Evolutionary conservation across 495 filamentous ascomycete genomes (phyloP), one percentile per base, ranked within the genome.

Genomic region (Daldinia vernicosa): DNA sequence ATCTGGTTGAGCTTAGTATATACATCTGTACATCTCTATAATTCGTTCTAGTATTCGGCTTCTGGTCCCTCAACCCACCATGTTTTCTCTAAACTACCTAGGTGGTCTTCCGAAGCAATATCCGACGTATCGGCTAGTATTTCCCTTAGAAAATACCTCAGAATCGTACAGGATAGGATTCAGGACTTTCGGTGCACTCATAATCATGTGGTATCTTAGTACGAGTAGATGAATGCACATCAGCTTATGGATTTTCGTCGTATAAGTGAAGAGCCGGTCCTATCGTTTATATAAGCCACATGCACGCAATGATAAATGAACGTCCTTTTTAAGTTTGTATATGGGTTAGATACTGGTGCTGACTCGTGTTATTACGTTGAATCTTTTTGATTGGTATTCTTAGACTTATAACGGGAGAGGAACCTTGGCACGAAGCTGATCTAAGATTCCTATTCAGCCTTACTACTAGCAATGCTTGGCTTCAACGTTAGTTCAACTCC

Each of bases 301-400:
- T 4, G n/a, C 30, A 30, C n/a, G 7, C 32, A 4, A 24, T 2
- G 12, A 28, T 6, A 17, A 7, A 53, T 30, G 26, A 30, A 53
- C 51, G 51, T 53, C 6, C 51, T 24, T 53, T 53, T 53, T 28
- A 28, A 28, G 51, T 53, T 54, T 32, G 9, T 35, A 56, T 56
- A 56, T 22, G 28, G 7, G 4, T 11, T 11, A 35, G 8, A 35
- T n/a, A n/a, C 12, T 12, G n/a, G 53, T 56, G 53, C 53, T 32
- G 53, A 56, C 28, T 35, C 28, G 17, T 22, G 30, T 35, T 30
- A 11, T 24, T 6, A n/a, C 14, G 27, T 32, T 56, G 15, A 3
- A 6, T 35, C n/a, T 19, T 17, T 56, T n/a, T 35, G n/a, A 56
- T 56, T 35, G 28, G 15, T 12, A 56, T 17, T 15, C 26, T 14